Evolutionary conservation across 768 basidiomycete species (phyloP).

Genomic region (Amanita inopinata): DNA sequence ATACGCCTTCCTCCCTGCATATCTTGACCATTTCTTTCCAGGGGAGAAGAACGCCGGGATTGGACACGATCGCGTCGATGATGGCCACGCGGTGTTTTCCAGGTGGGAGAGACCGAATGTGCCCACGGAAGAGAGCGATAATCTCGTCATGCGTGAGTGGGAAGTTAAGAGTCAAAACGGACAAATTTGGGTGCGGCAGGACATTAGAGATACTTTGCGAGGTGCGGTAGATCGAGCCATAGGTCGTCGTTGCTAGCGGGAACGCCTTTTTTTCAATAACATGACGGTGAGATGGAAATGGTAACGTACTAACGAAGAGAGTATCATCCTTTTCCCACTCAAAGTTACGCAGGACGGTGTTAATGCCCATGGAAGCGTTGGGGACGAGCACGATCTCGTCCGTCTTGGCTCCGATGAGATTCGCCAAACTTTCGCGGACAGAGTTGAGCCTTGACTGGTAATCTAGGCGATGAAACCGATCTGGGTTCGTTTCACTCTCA

Average conservation of each 20-base stretch:
- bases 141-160: constrained; percentile 49
- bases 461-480: constrained; percentile 38
- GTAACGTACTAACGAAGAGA: constrained; percentile 46
- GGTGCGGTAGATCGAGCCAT: constrained; percentile 41
- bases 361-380: constrained; percentile 57
- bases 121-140: constrained; percentile 34
- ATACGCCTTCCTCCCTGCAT: constrained; percentile 53
- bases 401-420: constrained; percentile 36
- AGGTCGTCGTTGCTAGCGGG: constrained; percentile 37
- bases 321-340: constrained; percentile 60
- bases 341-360: constrained; percentile 59
- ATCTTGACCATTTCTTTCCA: constrained; percentile 63
- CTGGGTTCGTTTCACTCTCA: constrained; percentile 43
- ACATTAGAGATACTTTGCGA: constrained; percentile 45
- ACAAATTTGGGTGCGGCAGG: constrained; percentile 40
- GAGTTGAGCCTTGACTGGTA: constrained; percentile 24
- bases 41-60: constrained; percentile 54
- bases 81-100: constrained; percentile 46
- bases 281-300: not conserved
- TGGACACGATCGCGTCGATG: constrained; percentile 52
- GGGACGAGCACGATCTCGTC: constrained; percentile 53
- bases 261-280: not conserved
- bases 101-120: constrained; percentile 23
- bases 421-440: constrained; percentile 37
- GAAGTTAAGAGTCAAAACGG: constrained; percentile 42